Base-by-base conservation (phyloP, 176 grass and related monocot species). In the Typha latifolia region DNA sequence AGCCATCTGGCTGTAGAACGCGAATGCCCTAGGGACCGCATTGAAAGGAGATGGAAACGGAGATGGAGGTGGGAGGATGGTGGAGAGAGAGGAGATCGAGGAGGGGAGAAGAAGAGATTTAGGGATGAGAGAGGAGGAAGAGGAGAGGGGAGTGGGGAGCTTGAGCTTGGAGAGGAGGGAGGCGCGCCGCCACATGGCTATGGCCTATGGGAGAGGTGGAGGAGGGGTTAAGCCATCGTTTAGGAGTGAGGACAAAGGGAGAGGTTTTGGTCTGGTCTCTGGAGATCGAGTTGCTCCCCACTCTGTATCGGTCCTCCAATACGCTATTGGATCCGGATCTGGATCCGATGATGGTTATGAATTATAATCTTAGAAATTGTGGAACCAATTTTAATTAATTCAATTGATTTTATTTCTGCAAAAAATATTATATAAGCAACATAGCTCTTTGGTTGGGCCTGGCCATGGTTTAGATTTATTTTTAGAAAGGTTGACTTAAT, bases 121-220 rank as follows among this genome's bases (percentile, higher is more conserved):
- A 51, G 32, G 4, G 19, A 49, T 47, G 78, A 20, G 72, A 49
- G 68, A 62, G 23, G 16, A 11, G 24, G 68, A 62, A 18, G 16
- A 11, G 24, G 47, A 65, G 15, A 63, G 56, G 12, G 69, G 80
- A 12, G 62, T 47, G 48, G 74, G 52, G 55, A 74, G 62, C 15
- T 71, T 5, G 24, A 74, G 48, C 59, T 64, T 52, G 78, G 63
- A 21, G 48, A 63, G 67, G 70, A 78, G 51, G 62, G 81, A 71
- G 71, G 78, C 47, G 71, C 82, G 82, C 67, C 88, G 85, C 85
- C 77, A 89, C 88, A 96, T 91, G 64, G 48, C 74, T 70, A 56
- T 9, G n/a, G 50, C 1, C 14, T 2, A 51, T 12, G 5, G 9
- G 53, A 20, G 53, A 10, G 6, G n/a, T 8, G 19, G 8, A 19